Conservation (phyloP, 257 asterid genomes). For the Striga asiatica region DNA sequence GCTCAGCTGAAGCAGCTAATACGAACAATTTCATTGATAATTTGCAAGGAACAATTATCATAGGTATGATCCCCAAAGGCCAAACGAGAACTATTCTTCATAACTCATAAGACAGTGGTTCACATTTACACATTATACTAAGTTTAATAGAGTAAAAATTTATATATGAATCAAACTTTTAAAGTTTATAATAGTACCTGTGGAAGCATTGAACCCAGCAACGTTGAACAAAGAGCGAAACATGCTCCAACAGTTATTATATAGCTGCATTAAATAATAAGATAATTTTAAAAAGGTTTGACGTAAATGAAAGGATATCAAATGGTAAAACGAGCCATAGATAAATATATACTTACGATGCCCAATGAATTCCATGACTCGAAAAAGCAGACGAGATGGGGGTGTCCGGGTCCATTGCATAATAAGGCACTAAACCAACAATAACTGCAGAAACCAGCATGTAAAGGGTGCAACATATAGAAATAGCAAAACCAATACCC, state of each 20-base stretch:
- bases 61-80: too few relatives aligned
- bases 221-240: conserved; percentile 93
- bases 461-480: conserved; percentile 72
- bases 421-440: conserved; percentile 93
- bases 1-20: too few relatives aligned
- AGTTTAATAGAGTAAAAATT: too few relatives aligned
- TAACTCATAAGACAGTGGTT: too few relatives aligned
- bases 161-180: too few relatives aligned
- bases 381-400: conserved; percentile 96
- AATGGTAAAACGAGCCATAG: not conserved
- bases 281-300: not conserved
- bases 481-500: conserved; percentile 81
- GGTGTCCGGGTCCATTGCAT: conserved; percentile 91
- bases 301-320: not conserved
- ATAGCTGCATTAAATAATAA: conserved; percentile 38
- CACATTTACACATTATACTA: too few relatives aligned
- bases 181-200: too few relatives aligned
- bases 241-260: conserved; percentile 71
- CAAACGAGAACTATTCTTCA: too few relatives aligned
- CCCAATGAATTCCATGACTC: conserved; percentile 75
- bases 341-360: conserved; percentile 59
- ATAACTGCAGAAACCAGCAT: conserved; percentile 95
- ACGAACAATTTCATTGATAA: too few relatives aligned
- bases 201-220: conserved; percentile 91
- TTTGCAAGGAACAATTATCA: too few relatives aligned